phyloP scores from a whole-genome alignment of 345 rosid species.

The Populus nigra region DNA sequence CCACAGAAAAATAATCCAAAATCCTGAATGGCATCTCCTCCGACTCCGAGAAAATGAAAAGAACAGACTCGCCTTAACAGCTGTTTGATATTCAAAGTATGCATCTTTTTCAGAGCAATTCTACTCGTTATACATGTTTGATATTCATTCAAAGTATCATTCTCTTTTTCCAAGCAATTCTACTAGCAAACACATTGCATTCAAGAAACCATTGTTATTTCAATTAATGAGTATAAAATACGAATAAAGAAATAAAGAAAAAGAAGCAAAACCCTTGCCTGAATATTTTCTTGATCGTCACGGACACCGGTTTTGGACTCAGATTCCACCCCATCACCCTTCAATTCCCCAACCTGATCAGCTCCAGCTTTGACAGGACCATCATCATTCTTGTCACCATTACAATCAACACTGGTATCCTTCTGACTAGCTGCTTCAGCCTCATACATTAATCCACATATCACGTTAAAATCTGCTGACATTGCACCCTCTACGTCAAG shows the following conservation, averaged over 20 bases:
- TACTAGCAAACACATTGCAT: not conserved
- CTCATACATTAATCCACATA: not conserved
- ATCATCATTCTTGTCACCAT: not conserved
- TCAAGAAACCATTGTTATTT: too few relatives aligned
- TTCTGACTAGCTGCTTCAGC: not conserved
- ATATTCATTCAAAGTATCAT: not conserved
- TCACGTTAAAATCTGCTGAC: not conserved
- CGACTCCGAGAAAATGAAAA: not conserved
- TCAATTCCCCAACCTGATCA: not conserved
- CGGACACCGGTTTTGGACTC: not conserved
- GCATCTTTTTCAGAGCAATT: not conserved
- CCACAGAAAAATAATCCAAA: not conserved
- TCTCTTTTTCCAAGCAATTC: not conserved
- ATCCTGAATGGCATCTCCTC: not conserved
- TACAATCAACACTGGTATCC: not conserved
- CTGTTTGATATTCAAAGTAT: not conserved
- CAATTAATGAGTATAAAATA: not conserved
- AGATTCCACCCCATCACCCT: not conserved
- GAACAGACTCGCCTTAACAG: not conserved
- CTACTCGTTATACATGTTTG: not conserved
- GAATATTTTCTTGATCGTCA: not conserved
- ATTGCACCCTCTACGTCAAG: not conserved
- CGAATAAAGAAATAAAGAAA: not conserved
- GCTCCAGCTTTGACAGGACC: not conserved
- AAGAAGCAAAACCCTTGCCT: not conserved